Conservation (phyloP, 495 filamentous ascomycete species). For the Aspergillus avenaceus region DNA sequence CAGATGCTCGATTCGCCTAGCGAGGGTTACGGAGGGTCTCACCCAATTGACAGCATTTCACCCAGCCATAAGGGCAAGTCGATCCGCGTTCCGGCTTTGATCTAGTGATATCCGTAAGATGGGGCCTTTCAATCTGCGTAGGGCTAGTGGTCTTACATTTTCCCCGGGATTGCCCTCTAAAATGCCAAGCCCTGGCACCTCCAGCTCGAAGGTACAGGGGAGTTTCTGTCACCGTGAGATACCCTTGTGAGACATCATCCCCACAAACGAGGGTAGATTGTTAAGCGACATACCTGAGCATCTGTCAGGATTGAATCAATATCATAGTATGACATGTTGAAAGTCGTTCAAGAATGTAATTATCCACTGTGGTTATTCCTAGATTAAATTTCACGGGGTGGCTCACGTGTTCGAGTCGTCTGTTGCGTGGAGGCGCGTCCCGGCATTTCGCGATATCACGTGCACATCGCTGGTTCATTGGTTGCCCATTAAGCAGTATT, state of each 20-base stretch:
- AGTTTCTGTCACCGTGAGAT: slow-evolving; percentile 64
- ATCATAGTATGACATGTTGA: slow-evolving; percentile 79
- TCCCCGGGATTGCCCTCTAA: slow-evolving; percentile 73
- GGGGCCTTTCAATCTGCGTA: neutral
- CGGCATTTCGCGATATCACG: neutral
- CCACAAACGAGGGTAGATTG: neutral
- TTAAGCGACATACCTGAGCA: slow-evolving; percentile 58
- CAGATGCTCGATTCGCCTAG: neutral
- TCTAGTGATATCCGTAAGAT: slow-evolving; percentile 40
- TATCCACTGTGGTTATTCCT: neutral
- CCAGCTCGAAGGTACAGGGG: slow-evolving; percentile 88
- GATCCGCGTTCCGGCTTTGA: slow-evolving; percentile 74
- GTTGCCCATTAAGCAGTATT: no score
- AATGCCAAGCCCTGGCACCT: slow-evolving; percentile 80
- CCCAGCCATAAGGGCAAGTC: slow-evolving; percentile 94
- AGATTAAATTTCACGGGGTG: neutral
- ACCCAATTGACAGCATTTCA: slow-evolving; percentile 88
- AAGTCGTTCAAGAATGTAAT: neutral
- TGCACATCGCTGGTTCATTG: neutral
- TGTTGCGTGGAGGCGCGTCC: neutral
- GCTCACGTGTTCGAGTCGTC: neutral
- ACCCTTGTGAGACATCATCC: neutral
- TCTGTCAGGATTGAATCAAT: slow-evolving; percentile 92
- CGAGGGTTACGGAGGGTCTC: slow-evolving; percentile 11
- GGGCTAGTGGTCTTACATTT: slow-evolving; percentile 39